phyloP scores from a whole-genome alignment of 1,139 yeast species.

The Waltiozyma sp. region DNA sequence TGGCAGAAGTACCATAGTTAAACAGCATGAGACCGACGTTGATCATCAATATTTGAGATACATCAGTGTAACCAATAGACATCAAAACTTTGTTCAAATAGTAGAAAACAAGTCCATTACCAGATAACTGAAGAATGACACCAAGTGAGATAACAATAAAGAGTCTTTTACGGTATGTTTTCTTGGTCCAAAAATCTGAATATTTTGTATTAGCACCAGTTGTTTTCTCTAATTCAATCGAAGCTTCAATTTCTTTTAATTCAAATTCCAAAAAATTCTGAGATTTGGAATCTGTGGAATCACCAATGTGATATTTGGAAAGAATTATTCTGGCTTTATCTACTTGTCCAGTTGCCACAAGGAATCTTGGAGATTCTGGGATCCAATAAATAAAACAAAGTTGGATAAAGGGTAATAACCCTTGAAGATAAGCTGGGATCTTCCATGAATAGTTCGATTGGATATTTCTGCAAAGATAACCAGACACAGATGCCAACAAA shows the following conservation, averaged over 20 bases:
- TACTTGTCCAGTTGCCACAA: conserved; percentile 17
- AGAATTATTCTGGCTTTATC: conserved; percentile 23
- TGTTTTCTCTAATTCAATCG: conserved; percentile 14
- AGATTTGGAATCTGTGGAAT: conserved; percentile 34
- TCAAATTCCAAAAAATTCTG: conserved; percentile 6
- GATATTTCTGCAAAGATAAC: conserved; percentile 26
- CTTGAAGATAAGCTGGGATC: conserved; percentile 21
- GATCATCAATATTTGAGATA: conserved; percentile 30
- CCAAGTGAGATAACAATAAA: conserved; percentile 26
- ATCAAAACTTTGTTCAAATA: conserved; percentile 35
- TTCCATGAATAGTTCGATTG: conserved; percentile 27
- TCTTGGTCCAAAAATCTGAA: conserved; percentile 26
- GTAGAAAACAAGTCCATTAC: conserved; percentile 41
- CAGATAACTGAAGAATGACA: conserved; percentile 27
- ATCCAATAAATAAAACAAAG: conserved; percentile 14
- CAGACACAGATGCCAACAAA: conserved; percentile 42
- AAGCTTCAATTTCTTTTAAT: conserved; percentile 6
- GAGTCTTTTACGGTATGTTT: conserved; percentile 30
- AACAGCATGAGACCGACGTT: conserved; percentile 22
- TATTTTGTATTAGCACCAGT: conserved; percentile 16
- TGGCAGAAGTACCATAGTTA: conserved; percentile 14
- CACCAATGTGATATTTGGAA: conserved; percentile 32
- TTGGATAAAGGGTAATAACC: conserved; percentile 3
- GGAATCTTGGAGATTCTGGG: conserved; percentile 26
- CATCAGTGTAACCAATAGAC: conserved; percentile 35